Evolutionary conservation across 2,329 filamentous ascomycete species (phyloP), one percentile per base, ranked within the genome.

Genomic region (Pseudopithomyces maydicus): DNA sequence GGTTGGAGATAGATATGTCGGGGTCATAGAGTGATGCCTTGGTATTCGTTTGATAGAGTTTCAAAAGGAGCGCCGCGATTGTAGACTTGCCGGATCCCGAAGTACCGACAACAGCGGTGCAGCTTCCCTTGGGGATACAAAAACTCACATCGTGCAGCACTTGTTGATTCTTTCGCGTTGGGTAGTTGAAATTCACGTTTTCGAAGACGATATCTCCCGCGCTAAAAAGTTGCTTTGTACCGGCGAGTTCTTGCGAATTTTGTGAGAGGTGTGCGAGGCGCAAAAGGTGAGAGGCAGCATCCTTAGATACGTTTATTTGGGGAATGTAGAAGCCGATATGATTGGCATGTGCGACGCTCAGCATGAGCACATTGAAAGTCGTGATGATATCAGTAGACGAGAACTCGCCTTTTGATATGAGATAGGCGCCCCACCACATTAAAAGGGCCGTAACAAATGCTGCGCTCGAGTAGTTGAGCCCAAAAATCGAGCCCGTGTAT

Each of bases 81-180:
- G 94, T 97, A 14, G 90, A 93, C 77, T 99, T 98, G 1, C 95
- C 94, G n/a, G 89, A 91, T 0, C 95, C 94, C 0, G 92, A 97
- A 0, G 85, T 79, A 1, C 94, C 93, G 2, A 96, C 92, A 19
- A 98, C 86, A 2, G 91, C 92, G 0, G 88, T 88, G 63, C 86
- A 90, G 3, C 84, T 86, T 20, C 88, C 87, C 0, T 83, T 74
- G 1, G 80, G 71, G 50, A 97, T 84, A 0, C 76, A 78, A 7
- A 97, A 78, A n/a, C 81, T 86, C n/a, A 96, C 73, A 20, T 85
- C 79, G 10, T 81, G 80, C 1, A 97, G 79, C 0, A 91, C 84
- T 0, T 72, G 69, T 0, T 78, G 78, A 1, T 79, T 73, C 0
- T 81, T 81, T 0, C 82, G 80, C 2, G 81, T 80, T 0, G 90